These are phyloP conservation scores for Colletotrichum horii DNA, from an alignment of 2,329 filamentous ascomycete species.

Conservation along the genomic window DNA sequence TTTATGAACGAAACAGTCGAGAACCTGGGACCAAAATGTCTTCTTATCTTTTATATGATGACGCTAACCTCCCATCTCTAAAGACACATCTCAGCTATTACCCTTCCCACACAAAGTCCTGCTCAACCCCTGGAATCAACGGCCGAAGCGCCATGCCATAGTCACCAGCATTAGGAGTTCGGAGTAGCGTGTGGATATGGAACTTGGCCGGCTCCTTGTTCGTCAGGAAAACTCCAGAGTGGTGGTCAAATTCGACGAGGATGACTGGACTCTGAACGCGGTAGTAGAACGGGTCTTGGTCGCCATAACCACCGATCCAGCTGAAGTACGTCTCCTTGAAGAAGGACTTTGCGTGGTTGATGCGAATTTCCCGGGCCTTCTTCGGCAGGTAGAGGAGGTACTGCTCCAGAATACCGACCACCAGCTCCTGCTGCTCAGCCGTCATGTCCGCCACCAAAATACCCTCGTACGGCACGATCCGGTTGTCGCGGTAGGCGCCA, in stretches of 20 bases:
- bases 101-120: slow-evolving; percentile 48
- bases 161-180: slow-evolving; percentile 77
- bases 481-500: slow-evolving; percentile 80
- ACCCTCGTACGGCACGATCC: slow-evolving; percentile 77
- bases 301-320: slow-evolving; percentile 75
- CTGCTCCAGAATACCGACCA: slow-evolving; percentile 65
- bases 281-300: slow-evolving; percentile 78
- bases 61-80: neutral
- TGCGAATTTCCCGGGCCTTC: slow-evolving; percentile 55
- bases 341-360: slow-evolving; percentile 58
- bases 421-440: slow-evolving; percentile 52
- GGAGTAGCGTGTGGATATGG: slow-evolving; percentile 76
- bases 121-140: slow-evolving; percentile 39
- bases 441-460: slow-evolving; percentile 57
- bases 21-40: neutral
- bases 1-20: rapidly evolving
- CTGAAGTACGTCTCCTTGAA: slow-evolving; percentile 78
- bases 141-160: slow-evolving; percentile 65
- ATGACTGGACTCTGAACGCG: slow-evolving; percentile 78
- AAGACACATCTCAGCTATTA: neutral
- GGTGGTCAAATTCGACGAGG: slow-evolving; percentile 79
- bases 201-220: slow-evolving; percentile 78
- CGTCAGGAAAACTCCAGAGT: slow-evolving; percentile 77
- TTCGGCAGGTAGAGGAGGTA: slow-evolving; percentile 73
- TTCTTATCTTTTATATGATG: rapidly evolving